Base-by-base conservation (phyloP, 2,329 filamentous ascomycete genomes). In the Venturia pyrina region DNA sequence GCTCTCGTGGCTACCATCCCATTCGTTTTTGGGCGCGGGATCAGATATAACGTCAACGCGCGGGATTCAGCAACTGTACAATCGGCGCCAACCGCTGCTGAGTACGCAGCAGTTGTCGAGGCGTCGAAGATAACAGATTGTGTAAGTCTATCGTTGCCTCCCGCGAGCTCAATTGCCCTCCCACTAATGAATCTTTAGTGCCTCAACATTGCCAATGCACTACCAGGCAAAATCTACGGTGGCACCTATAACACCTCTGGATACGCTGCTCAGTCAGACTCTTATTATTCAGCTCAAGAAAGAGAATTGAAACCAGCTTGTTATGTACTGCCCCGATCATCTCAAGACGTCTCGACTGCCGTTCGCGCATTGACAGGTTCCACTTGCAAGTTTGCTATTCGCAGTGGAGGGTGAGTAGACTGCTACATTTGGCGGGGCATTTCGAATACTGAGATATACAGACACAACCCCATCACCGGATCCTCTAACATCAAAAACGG, bases 351-450 rank as follows among this genome's bases (percentile, higher is more conserved):
- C 21, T 59, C 63, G 34, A 41, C 53, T 15, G 37, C n/a, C n/a
- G 28, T 65, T 10, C 64, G 21, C 21, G 24, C 61, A 62, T 69
- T 46, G 67, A 70, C 61, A 67, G 65, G 65, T 68, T 21, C 19
- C 21, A 24, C 59, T 60, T 34, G 68, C 69, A 46, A 67, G n/a
- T 72, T 72, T 63, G 70, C 70, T n/a, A 64, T 72, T 4, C 65
- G 69, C 44, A 67, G 68, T 48, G 69, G 69, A 34, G 68, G 69
- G 66, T 69, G 46, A 48, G 67, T 66, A 24, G 8, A 19, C 10
- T 1, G 5, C 37, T 19, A 43, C 28, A 28, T 2, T 11, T 10
- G 10, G 11, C 1, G 17, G 21, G 19, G 5, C 7, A 43, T 32
- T 5, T 8, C 5, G 17, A 60, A 11, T 1, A 7, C 43, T 62